phyloP scores from a whole-genome alignment of 2,329 filamentous ascomycete genomes.

The Aspergillus eucalypticola region DNA sequence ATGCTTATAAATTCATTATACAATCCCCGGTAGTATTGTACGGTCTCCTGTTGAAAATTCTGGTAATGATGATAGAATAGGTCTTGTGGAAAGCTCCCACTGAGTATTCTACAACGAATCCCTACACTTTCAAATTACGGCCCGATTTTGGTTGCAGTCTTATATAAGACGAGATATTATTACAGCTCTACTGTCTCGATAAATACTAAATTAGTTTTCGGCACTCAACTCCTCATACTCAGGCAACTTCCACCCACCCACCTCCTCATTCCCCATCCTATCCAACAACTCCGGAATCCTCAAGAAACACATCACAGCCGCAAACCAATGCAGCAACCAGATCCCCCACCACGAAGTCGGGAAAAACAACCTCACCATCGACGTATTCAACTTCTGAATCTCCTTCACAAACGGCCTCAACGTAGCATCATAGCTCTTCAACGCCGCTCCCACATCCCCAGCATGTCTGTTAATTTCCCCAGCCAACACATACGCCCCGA shows the following conservation, averaged over 20 bases:
- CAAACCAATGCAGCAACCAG: slow-evolving; percentile 18
- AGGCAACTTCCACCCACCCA: slow-evolving; percentile 24
- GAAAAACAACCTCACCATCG: slow-evolving; percentile 15
- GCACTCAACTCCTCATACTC: slow-evolving; percentile 15
- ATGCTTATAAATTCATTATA: too few species aligned
- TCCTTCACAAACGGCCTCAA: slow-evolving; percentile 27
- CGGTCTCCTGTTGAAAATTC: too few species aligned
- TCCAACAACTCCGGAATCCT: slow-evolving; percentile 21
- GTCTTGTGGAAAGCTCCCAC: too few species aligned
- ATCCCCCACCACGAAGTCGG: slow-evolving; percentile 26
- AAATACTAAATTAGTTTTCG: too few species aligned
- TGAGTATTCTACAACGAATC: too few species aligned
- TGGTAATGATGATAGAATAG: too few species aligned
- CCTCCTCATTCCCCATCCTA: slow-evolving; percentile 18
- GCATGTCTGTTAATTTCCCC: slow-evolving; percentile 45
- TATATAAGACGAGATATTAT: too few species aligned
- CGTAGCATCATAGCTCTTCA: slow-evolving; percentile 24
- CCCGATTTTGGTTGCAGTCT: too few species aligned
- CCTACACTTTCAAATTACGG: too few species aligned
- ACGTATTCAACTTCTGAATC: slow-evolving; percentile 21
- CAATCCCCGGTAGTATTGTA: too few species aligned
- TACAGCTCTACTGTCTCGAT: too few species aligned
- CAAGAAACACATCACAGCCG: slow-evolving; percentile 15
- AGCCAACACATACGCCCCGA: slow-evolving; percentile 57
- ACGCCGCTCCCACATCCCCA: slow-evolving; percentile 21